These are phyloP conservation scores for Macaranga tanarius DNA, from an alignment of 441 rosid species.

Conservation along the genomic window DNA sequence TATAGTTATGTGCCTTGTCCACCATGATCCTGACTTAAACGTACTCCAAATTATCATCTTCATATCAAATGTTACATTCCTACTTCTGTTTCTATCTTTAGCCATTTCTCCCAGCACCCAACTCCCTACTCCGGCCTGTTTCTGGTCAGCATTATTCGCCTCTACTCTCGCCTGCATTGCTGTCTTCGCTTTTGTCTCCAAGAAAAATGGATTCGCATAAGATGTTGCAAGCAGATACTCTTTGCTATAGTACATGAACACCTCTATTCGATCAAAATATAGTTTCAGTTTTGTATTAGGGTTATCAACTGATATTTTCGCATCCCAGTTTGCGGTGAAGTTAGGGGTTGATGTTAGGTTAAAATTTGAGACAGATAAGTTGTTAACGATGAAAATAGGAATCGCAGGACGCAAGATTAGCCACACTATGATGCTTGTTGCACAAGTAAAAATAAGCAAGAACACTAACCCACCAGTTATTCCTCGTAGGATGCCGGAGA, in stretches of 20 bases:
- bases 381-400: constrained; percentile 42
- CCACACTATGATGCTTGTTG: constrained; percentile 36
- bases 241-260: constrained; percentile 25
- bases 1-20: constrained; percentile 41
- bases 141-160: constrained; percentile 25
- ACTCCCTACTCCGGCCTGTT: constrained; percentile 23
- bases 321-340: constrained; percentile 44
- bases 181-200: constrained; percentile 39
- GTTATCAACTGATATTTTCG: constrained; percentile 42
- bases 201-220: constrained; percentile 39
- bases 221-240: constrained; percentile 22
- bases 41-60: constrained; percentile 36
- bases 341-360: constrained; percentile 33
- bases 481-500: constrained; percentile 35
- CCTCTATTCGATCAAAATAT: constrained; percentile 34
- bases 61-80: constrained; percentile 45
- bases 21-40: constrained; percentile 51
- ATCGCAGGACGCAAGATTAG: constrained; percentile 55
- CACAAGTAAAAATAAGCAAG: constrained; percentile 39
- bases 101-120: constrained; percentile 38
- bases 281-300: constrained; percentile 63
- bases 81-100: constrained; percentile 30
- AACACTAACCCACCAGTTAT: constrained; percentile 37
- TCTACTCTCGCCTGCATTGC: constrained; percentile 32
- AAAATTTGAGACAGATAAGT: constrained; percentile 60